Evolutionary conservation across 2,329 filamentous ascomycete species (phyloP), one percentile per base, ranked within the genome.

Genomic region (Aspergillus quadricinctus): DNA sequence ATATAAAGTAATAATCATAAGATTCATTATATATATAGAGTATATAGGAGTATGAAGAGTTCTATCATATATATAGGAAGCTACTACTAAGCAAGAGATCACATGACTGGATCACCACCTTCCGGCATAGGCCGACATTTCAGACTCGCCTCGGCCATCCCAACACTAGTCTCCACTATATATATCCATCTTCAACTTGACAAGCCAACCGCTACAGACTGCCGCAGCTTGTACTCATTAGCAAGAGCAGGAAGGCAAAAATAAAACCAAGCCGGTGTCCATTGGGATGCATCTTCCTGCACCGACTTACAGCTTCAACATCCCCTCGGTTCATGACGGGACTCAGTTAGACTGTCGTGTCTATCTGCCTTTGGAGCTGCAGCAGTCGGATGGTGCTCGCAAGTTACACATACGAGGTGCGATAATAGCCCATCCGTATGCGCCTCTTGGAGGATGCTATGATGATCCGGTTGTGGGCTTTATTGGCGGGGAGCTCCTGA

Each of bases 391-490:
- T 56, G 48, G 55, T 57, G 35, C 54, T 52, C 23, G 53, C n/a
- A 31, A 5, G 6, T 77, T 72, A 73, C 67, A 57, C 49, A 77
- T 71, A 57, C 78, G 73, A 58, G 83, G 80, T 3, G 85, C 86
- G 0, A 79, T 96, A 3, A 77, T 97, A 41, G 92, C 92, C 11
- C 94, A 97, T 72, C 93, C 94, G 0, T 97, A 97, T 69, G 91
- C 90, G 35, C 87, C 90, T 0, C 78, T 97, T 52, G 94, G 94
- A 4, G 94, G 93, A 4, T 86, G 80, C 71, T 94, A 86, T 69
- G 90, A 97, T 69, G 92, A 97, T 69, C 82, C 83, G 0, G 81
- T 96, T 0, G 88, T 97, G 1, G 80, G 83, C n/a, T 78, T 84
- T 8, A 75, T 89, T 2, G 84, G 83, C 0, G 77, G 78, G 1